Base-by-base conservation (phyloP, 768 basidiomycete species). In the Pleurotus tuber-regium region DNA sequence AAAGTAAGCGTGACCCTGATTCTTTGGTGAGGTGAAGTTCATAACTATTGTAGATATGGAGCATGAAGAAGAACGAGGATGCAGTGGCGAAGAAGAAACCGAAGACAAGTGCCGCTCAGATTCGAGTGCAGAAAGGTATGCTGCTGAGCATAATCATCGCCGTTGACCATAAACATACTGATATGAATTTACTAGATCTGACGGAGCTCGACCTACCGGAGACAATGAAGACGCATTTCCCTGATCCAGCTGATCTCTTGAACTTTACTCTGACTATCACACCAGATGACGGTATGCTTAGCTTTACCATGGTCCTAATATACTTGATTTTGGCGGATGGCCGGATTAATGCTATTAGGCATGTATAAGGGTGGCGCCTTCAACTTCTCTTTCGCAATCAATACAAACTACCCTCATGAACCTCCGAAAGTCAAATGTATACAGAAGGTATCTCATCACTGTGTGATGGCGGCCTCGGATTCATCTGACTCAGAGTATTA, bases 41-140 rank as follows among this genome's bases (percentile, higher is more conserved):
- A 52, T 11, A 38, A 33, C 55, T 12, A 16, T n/a, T 19, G 14
- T 58, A 99, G 97, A 98, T 99, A 63, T 98, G 97, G 89, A 92
- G 87, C 59, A 93, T 99, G 89, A 98, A 98, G 86, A 98, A 98
- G 86, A 91, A 87, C 63, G 93, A 98, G 77, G 92, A 98, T 64
- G 91, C 91, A 51, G 93, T 94, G 50, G 87, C 92, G 4, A 98
- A 93, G 89, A 96, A 85, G 84, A 92, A 89, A 79, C 97, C 97
- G 38, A 98, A 96, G 83, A 97, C 93, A 39, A 92, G 91, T 63
- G 96, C 97, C 12, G 97, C 97, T 24, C 95, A 98, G 71, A 90
- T 99, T 67, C 83, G 97, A 52, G 96, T 99, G n/a, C 97, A 99
- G 79, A 99, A 98, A 79, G 97, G 97, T 93, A 54, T 52, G 74